These are phyloP conservation scores for Apiospora hydei DNA, from an alignment of 2,329 filamentous ascomycete species.

Conservation along the genomic window DNA sequence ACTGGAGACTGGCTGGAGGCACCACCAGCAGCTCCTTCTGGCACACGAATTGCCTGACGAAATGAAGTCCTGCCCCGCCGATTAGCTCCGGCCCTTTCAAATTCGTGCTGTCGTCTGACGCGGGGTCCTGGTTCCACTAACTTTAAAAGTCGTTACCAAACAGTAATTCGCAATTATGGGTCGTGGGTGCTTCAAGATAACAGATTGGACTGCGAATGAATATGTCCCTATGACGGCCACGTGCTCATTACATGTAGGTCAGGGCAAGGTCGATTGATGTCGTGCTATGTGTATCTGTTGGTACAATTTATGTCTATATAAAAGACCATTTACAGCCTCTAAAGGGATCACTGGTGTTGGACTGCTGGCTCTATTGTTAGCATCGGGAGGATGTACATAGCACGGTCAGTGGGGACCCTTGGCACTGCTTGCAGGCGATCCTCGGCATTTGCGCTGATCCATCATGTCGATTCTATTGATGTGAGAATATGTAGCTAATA, in stretches of 20 bases:
- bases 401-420: background rate
- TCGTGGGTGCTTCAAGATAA: background rate
- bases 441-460: background rate
- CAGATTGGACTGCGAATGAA: too few relatives aligned
- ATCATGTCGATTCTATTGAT: too few relatives aligned
- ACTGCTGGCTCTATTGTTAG: too few relatives aligned
- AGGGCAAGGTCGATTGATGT: too few relatives aligned
- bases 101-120: slow-evolving; percentile 16
- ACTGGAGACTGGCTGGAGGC: background rate
- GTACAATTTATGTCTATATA: too few relatives aligned
- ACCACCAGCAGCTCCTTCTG: background rate
- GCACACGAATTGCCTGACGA: background rate
- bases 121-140: slow-evolving; percentile 17
- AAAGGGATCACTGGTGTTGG: too few relatives aligned
- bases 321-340: too few relatives aligned
- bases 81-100: slow-evolving; percentile 18
- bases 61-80: slow-evolving; percentile 8
- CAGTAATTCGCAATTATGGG: background rate
- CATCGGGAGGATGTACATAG: too few relatives aligned
- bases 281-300: too few relatives aligned
- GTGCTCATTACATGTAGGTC: too few relatives aligned
- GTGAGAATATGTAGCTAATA: too few relatives aligned
- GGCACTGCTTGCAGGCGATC: background rate
- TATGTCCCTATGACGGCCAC: background rate
- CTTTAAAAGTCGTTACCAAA: background rate